Evolutionary conservation across 2,329 filamentous ascomycete species (phyloP), one percentile per base, ranked within the genome.

Genomic region (Sclerotinia borealis): DNA sequence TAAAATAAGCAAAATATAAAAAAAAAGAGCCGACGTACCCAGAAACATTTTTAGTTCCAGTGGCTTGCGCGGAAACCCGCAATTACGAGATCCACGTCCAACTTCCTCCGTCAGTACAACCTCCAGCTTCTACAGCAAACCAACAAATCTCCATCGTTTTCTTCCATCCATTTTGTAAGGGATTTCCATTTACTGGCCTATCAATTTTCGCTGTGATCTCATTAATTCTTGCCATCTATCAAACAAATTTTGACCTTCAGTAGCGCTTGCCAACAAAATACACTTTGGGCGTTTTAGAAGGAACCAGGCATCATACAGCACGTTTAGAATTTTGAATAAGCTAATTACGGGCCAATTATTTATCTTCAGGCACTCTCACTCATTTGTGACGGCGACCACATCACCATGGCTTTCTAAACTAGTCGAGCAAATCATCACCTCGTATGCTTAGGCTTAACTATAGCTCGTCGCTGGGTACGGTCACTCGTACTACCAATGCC

Each of bases 391-490:
- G 65, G 61, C 52, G 31, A 65, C 64, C 60, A 65, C 47, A 65
- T 67, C 66, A 71, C 62, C 61, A 73, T 72, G 71, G 65, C 63
- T 58, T 65, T 67, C 49, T 72, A 59, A 70, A 64, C 58, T 49
- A 56, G 61, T 58, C 62, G 8, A 49, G 19, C 50, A 31, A 61
- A 36, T 34, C 39, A 45, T 55, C 61, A 64, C 64, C 22, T 69
- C 67, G 65, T 65, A 64, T 66, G 68, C 63, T 59, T 64, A 68
- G 63, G 59, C 65, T 55, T 56, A 50, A 67, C 55, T 61, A 60
- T 55, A 55, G 41, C 49, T 65, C 58, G 66, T 70, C 67, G 65
- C 68, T 69, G 68, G 67, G 66, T 62, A 62, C 60, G 63, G 65
- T 64, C 65, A 58, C 55, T 67, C 60, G 63, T 59, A 56, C 68